Evolutionary conservation across 768 basidiomycete genomes (phyloP).

Genomic region (Sporobolomyces roseus): DNA sequence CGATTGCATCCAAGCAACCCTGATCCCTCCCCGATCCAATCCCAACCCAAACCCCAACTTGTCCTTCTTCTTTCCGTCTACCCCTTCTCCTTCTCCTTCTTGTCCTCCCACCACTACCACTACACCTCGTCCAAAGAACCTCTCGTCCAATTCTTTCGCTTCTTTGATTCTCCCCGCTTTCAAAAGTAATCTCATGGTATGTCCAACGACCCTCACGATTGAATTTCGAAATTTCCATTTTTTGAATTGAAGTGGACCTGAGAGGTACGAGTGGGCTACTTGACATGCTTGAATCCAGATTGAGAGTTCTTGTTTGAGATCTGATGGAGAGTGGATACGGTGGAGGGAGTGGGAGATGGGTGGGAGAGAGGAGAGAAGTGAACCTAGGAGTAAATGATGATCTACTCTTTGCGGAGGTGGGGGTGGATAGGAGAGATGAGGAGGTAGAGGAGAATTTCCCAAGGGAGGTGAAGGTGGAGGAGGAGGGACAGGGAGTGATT

Average conservation of each 20-base stretch:
- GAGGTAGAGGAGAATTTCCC: no score
- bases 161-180: background rate
- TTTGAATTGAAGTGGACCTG: background rate
- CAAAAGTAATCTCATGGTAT: constrained; percentile 35
- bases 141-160: constrained; percentile 32
- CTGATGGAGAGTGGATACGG: background rate
- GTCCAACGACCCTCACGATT: constrained; percentile 20
- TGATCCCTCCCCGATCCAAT: background rate
- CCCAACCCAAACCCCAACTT: constrained; percentile 12
- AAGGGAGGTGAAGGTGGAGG: constrained; percentile 12
- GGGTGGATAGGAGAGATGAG: no score
- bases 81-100: background rate
- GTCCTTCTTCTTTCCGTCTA: background rate
- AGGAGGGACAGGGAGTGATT: background rate
- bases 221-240: constrained; percentile 10
- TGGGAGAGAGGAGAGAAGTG: no score
- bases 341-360: background rate
- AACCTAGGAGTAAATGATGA: no score
- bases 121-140: constrained; percentile 18
- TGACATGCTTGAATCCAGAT: background rate
- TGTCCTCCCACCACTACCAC: background rate
- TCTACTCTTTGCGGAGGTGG: no score
- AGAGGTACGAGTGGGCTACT: background rate
- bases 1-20: constrained; percentile 33
- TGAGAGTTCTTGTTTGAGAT: constrained; percentile 5